Evolutionary conservation across 495 filamentous ascomycete species (phyloP), one percentile per base, ranked within the genome.

Genomic region (Penicillium riverlandense): DNA sequence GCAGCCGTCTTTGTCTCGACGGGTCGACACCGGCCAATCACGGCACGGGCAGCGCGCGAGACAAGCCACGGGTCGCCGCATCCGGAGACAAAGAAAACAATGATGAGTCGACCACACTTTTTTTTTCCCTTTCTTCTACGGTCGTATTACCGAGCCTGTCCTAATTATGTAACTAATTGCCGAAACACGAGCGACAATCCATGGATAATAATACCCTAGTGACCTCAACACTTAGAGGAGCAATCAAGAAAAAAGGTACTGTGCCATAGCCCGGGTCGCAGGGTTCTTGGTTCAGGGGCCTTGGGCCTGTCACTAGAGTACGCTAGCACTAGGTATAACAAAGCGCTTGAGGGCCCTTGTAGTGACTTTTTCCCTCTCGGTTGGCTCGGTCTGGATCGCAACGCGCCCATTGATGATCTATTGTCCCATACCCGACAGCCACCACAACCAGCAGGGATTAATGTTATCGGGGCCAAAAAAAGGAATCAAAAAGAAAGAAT

Each of bases 41-140:
- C 5, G 11, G 6, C 11, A 10, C 22, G 32, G 6, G 11, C 13
- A 30, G 37, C 13, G 32, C 14, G 5, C 8, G 31, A 8, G 11
- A 34, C 11, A 16, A 37, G 48, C 56, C 63, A 58, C 62, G 42
- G 45, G 36, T 62, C 58, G 58, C 64, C 66, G 66, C 65, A 63
- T 63, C 53, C 66, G 62, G 66, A 57, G 53, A 64, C 63, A 66
- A 69, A 66, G 62, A 59, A 53, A 59, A 59, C 59, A 62, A 62
- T 62, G 51, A 56, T 22, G 22, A 22, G 22, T 22, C 22, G 22
- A 22, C 22, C 22, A 22, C 22, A 22, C 22, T 22, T 22, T 22
- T 22, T 22, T 22, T 22, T n/a, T n/a, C n/a, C n/a, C 22, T 22
- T 22, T 22, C 22, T 22, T 56, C 42, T 49, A 43, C 46, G 29